These are phyloP conservation scores for Kodamaea restingae DNA, from an alignment of 805 yeast species.

Conservation along the genomic window DNA sequence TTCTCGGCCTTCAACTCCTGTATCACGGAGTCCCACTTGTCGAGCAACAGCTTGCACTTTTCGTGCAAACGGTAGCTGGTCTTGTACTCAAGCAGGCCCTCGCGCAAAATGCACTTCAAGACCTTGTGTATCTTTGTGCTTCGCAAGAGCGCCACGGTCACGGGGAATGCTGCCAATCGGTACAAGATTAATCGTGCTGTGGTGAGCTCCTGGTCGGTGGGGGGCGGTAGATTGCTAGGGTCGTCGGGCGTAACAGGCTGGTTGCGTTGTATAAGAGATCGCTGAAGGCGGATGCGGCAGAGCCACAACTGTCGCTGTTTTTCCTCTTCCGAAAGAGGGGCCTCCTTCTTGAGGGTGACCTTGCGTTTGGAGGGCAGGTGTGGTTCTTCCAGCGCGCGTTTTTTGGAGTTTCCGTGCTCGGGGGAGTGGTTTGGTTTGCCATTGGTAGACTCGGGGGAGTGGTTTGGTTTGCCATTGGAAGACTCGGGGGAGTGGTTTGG, in stretches of 20 bases:
- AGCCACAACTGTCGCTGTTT: slow-evolving; percentile 44
- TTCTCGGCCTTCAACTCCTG: slow-evolving; percentile 35
- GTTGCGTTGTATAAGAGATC: slow-evolving; percentile 44
- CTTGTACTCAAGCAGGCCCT: slow-evolving; percentile 36
- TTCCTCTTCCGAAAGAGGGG: slow-evolving; percentile 32
- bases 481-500: too few relatives aligned
- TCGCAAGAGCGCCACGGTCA: slow-evolving; percentile 37
- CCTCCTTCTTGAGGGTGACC: slow-evolving; percentile 7
- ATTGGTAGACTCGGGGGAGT: too few relatives aligned
- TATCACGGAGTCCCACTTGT: slow-evolving; percentile 39
- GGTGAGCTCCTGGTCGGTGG: slow-evolving; percentile 42
- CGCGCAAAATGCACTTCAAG: slow-evolving; percentile 43
- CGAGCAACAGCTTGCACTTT: slow-evolving; percentile 37
- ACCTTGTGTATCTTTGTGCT: slow-evolving; percentile 51
- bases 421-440: background rate
- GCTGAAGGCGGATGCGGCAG: slow-evolving; percentile 46
- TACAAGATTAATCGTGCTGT: slow-evolving; percentile 37
- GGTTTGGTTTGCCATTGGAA: too few relatives aligned
- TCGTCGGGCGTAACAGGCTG: slow-evolving; percentile 38
- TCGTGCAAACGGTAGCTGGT: slow-evolving; percentile 45
- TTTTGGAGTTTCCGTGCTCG: background rate
- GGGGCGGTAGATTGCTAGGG: slow-evolving; percentile 31
- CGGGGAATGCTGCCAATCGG: slow-evolving; percentile 41
- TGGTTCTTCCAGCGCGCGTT: slow-evolving; percentile 1
- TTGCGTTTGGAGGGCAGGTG: slow-evolving; percentile 4